Base-by-base conservation (phyloP, 2,329 filamentous ascomycete genomes). In the Diplodia seriata region DNA sequence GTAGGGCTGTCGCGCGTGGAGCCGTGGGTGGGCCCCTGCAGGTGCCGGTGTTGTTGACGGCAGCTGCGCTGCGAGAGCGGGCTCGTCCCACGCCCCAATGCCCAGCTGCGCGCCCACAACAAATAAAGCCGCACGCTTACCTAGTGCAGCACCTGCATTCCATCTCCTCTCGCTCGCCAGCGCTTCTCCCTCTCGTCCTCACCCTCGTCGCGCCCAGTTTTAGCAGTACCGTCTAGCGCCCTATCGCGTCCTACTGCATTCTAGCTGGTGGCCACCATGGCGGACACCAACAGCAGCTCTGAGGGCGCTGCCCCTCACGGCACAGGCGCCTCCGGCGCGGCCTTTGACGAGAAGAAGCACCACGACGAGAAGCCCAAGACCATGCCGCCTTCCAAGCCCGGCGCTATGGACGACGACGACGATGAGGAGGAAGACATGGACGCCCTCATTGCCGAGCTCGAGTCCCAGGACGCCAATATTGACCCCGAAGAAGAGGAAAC, bases 351-450 rank as follows among this genome's bases (percentile, higher is more conserved):
- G 72, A 76, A 75, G 73, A 72, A 61, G 68, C 50, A 31, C 31
- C 68, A 50, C 65, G 69, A 70, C 31, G 55, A 51, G 47, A 53
- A 71, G 49, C 70, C 74, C 33, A 68, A 71, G 61, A 51, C 68
- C 66, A 29, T 73, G 64, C 72, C 73, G 2, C 53, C 70, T 67
- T 71, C 70, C 55, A 70, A 70, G 56, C 61, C 68, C 29, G 70
- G 67, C 31, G 59, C 6, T 15, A 20, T 68, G 26, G 82, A 89
- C 6, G 90, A 92, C 26, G 82, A 89, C 6, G 90, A 92, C 59
- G 90, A 93, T 26, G 90, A 91, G 55, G 90, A 93, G 74, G 91
- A 93, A 82, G 90, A 94, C 78, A 93, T 97, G 73, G 91, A 96
- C 76, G 88, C 89, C 75, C 85, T 97, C 75, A 96, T 97, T 73